A percentile compares a stretch with the other conserved stretches of the same genome.
Conservation (phyloP, 1,284 basidiomycete genomes). For the Melanopsichium pennsylvanicum region DNA sequence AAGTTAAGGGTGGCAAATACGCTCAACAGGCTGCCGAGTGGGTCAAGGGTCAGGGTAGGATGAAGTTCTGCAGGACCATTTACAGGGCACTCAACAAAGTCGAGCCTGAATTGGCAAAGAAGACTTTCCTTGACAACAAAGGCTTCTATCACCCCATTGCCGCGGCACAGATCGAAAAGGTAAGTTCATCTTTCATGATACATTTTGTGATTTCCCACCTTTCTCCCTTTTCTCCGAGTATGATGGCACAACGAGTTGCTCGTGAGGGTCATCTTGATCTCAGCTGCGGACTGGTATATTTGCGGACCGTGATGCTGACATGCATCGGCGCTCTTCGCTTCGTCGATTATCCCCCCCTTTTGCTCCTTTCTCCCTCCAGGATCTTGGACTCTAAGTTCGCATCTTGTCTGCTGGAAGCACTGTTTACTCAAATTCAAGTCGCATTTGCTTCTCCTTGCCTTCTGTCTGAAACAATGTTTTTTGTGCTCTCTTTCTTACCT, state of each 20-base stretch:
- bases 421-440: slow-evolving; percentile 4
- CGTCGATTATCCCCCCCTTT: not conserved
- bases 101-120: slow-evolving; percentile 73
- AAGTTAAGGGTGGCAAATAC: slow-evolving; percentile 67
- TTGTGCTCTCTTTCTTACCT: not conserved
- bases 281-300: not conserved
- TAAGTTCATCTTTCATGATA: too few species aligned
- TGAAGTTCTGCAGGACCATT: slow-evolving; percentile 68
- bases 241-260: too few species aligned
- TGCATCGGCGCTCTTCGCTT: slow-evolving; percentile 5
- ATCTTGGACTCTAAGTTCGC: slow-evolving; percentile 33
- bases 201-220: not conserved
- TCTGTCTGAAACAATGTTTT: not conserved
- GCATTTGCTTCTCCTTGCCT: too few species aligned
- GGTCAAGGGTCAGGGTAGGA: slow-evolving; percentile 69
- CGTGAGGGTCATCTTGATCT: too few species aligned
- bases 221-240: not conserved
- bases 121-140: slow-evolving; percentile 71
- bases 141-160: slow-evolving; percentile 68
- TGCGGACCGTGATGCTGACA: slow-evolving; percentile 30
- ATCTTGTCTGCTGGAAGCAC: not conserved
- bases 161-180: slow-evolving; percentile 61
- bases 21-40: slow-evolving; percentile 68
- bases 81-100: slow-evolving; percentile 70
- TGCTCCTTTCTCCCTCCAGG: slow-evolving; percentile 14